phyloP scores from a whole-genome alignment of 2,329 filamentous ascomycete genomes.

The Mycocentrospora acerina region DNA sequence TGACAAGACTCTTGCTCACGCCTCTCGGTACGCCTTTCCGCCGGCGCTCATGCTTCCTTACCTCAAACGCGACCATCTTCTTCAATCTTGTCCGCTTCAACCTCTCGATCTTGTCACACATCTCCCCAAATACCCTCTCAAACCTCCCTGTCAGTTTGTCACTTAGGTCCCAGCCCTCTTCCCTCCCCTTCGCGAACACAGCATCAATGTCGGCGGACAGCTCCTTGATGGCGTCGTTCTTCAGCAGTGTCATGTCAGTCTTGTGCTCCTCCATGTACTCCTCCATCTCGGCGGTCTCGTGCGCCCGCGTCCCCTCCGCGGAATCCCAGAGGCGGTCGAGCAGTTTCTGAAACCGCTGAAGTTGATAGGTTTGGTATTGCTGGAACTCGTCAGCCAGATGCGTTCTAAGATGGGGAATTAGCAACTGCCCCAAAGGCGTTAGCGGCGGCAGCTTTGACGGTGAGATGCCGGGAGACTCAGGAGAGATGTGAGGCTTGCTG shows the following conservation, averaged over 20 bases:
- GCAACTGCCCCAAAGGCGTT: slow-evolving; percentile 1
- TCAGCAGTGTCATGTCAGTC: neutral
- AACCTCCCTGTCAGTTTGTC: neutral
- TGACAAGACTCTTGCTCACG: neutral
- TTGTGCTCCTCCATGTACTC: slow-evolving; percentile 6
- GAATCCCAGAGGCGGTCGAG: neutral
- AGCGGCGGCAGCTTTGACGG: slow-evolving; percentile 3
- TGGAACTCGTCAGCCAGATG: slow-evolving; percentile 7
- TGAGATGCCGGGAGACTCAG: neutral
- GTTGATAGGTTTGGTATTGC: slow-evolving; percentile 4
- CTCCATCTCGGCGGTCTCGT: slow-evolving; percentile 2
- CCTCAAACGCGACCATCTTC: slow-evolving; percentile 5
- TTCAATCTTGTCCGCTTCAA: slow-evolving; percentile 1
- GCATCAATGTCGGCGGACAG: slow-evolving; percentile 1
- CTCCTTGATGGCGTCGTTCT: slow-evolving; percentile 3
- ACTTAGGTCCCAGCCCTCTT: neutral
- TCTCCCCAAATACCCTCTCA: neutral
- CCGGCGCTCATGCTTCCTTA: slow-evolving; percentile 4
- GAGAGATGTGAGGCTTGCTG: neutral
- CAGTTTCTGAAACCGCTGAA: slow-evolving; percentile 3
- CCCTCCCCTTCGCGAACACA: neutral
- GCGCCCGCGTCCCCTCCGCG: slow-evolving; percentile 1
- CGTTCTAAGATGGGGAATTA: slow-evolving; percentile 4
- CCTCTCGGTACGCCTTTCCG: slow-evolving; percentile 3
- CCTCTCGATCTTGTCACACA: slow-evolving; percentile 2